These are phyloP conservation scores for Nitzschia sp. DNA, from an alignment of 108 stramenopile genomes.

Conservation along the genomic window DNA sequence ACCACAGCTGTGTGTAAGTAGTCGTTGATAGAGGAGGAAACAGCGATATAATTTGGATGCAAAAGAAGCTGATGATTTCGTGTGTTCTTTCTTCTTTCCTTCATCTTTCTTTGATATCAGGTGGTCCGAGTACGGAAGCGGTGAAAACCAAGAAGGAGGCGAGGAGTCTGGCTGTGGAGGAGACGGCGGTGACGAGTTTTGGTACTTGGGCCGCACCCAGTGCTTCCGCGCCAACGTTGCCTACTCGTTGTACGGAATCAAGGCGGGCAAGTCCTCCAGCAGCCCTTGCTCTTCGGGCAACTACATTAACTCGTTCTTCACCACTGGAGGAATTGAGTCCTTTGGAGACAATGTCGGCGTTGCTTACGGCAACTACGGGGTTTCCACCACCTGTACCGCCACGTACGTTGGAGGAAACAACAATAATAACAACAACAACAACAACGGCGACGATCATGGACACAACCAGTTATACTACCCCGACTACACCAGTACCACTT, in stretches of 20 bases:
- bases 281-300: slow-evolving; percentile 17
- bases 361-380: slow-evolving; percentile 12
- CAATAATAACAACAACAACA: not conserved
- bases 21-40: too few species aligned
- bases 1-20: slow-evolving; percentile 43
- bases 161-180: slow-evolving; percentile 27
- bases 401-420: slow-evolving; percentile 1
- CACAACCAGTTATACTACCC: slow-evolving; percentile 2
- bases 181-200: slow-evolving; percentile 28
- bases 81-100: not conserved
- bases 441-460: not conserved
- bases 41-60: too few species aligned
- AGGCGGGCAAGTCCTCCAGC: slow-evolving; percentile 8
- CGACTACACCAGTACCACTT: slow-evolving; percentile 8
- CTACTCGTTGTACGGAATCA: slow-evolving; percentile 52
- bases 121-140: slow-evolving; percentile 42
- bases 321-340: slow-evolving; percentile 36
- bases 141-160: slow-evolving; percentile 13
- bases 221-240: slow-evolving; percentile 62
- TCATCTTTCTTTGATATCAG: slow-evolving; percentile 1
- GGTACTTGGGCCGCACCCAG: slow-evolving; percentile 42
- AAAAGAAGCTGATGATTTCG: too few species aligned
- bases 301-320: slow-evolving; percentile 71
- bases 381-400: not conserved
- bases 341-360: slow-evolving; percentile 37